phyloP scores from a whole-genome alignment of 2,329 filamentous ascomycete species.

The Coniochaeta hoffmannii region DNA sequence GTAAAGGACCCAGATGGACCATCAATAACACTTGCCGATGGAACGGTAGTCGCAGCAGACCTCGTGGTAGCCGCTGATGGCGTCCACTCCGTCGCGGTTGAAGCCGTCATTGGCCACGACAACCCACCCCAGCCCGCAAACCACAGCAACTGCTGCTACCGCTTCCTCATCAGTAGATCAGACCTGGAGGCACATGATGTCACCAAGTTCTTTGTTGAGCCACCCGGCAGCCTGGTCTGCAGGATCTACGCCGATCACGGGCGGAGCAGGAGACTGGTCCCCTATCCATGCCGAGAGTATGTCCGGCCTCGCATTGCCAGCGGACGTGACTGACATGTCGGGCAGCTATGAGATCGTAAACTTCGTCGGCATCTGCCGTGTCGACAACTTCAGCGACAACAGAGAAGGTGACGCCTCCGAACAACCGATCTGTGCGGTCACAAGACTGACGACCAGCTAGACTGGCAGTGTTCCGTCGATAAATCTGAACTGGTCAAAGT shows the following conservation, averaged over 20 bases:
- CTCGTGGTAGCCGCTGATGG: conserved; percentile 30
- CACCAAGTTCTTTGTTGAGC: conserved; percentile 20
- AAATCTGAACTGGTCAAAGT: conserved; percentile 6
- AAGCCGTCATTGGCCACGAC: conserved; percentile 18
- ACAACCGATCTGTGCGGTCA: not conserved
- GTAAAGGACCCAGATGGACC: conserved; percentile 5
- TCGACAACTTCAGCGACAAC: not conserved
- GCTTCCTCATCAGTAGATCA: conserved; percentile 25
- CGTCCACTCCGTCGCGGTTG: conserved; percentile 20
- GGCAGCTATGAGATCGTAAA: conserved; percentile 1
- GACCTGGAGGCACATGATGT: conserved; percentile 21
- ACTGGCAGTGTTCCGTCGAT: conserved; percentile 6
- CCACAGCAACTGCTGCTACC: conserved; percentile 22
- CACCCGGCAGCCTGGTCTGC: conserved; percentile 13
- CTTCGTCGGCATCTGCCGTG: not conserved
- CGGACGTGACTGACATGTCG: not conserved
- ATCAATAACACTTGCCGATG: conserved; percentile 20
- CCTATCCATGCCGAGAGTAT: conserved; percentile 18
- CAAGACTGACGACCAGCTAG: not conserved
- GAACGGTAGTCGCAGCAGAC: conserved; percentile 21
- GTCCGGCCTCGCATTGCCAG: not conserved
- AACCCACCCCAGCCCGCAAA: conserved; percentile 10
- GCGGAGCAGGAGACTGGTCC: conserved; percentile 12
- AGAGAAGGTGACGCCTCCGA: not conserved
- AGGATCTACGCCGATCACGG: conserved; percentile 14